Conservation (phyloP, 2,329 filamentous ascomycete genomes). For the Dactylonectria macrodidyma region DNA sequence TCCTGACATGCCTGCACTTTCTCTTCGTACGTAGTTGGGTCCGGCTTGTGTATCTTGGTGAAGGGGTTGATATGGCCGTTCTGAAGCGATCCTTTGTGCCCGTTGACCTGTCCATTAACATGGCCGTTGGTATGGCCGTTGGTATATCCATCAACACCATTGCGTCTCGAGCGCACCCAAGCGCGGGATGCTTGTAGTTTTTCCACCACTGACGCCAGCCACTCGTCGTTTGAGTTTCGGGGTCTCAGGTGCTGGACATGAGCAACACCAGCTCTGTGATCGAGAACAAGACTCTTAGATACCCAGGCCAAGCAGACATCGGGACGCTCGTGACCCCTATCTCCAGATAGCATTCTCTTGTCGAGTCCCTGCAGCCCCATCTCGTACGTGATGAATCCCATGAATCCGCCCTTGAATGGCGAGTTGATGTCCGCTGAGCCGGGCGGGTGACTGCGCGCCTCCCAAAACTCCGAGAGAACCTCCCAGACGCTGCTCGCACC, state of each 20-base stretch:
- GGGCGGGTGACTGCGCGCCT: slow-evolving; percentile 47
- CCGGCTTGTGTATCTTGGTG: slow-evolving; percentile 56
- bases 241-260: slow-evolving; percentile 70
- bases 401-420: slow-evolving; percentile 86
- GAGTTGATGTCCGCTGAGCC: slow-evolving; percentile 32
- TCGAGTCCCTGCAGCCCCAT: slow-evolving; percentile 71
- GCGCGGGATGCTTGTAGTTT: slow-evolving; percentile 51
- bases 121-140: slow-evolving; percentile 28
- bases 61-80: slow-evolving; percentile 1
- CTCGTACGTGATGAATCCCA: slow-evolving; percentile 90
- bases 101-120: slow-evolving; percentile 3
- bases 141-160: slow-evolving; percentile 23
- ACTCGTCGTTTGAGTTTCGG: slow-evolving; percentile 48
- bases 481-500: slow-evolving; percentile 63
- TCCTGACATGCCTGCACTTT: slow-evolving; percentile 80
- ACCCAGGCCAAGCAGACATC: slow-evolving; percentile 85
- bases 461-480: slow-evolving; percentile 63
- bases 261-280: slow-evolving; percentile 74
- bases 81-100: neutral
- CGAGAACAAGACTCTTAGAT: slow-evolving; percentile 82
- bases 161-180: slow-evolving; percentile 43
- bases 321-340: slow-evolving; percentile 63
- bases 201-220: slow-evolving; percentile 50
- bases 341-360: slow-evolving; percentile 45
- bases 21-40: slow-evolving; percentile 70